Evolutionary conservation across 2,329 filamentous ascomycete genomes (phyloP).

Genomic region (Epichloe gansuensis): DNA sequence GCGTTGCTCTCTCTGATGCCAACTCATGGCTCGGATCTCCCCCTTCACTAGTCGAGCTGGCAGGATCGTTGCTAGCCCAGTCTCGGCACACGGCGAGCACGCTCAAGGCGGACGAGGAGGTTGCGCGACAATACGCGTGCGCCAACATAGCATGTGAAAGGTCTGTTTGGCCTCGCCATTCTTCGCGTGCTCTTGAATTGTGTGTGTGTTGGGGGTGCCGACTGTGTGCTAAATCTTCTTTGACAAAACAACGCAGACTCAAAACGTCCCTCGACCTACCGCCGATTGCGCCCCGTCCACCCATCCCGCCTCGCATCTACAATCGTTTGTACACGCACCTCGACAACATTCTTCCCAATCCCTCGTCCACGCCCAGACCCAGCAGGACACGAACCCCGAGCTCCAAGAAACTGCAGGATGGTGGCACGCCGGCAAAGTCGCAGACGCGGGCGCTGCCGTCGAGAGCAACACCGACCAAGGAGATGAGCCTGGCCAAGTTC

Average conservation of each 20-base stretch:
- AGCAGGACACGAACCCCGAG: constrained; percentile 21
- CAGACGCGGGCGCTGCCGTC: constrained; percentile 24
- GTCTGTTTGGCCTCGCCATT: constrained; percentile 25
- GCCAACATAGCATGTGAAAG: constrained; percentile 83
- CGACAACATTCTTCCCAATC: constrained; percentile 52
- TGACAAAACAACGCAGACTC: constrained; percentile 37
- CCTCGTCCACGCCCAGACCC: constrained; percentile 21
- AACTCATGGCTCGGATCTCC: constrained; percentile 58
- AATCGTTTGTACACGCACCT: constrained; percentile 74
- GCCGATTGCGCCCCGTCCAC: constrained; percentile 60
- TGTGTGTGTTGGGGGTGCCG: no score
- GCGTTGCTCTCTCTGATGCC: constrained; percentile 64
- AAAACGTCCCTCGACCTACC: constrained; percentile 69
- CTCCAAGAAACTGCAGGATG: constrained; percentile 18
- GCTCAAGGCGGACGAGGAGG: constrained; percentile 76
- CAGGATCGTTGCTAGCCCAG: constrained; percentile 64
- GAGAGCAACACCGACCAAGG: constrained; percentile 34
- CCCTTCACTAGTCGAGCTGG: constrained; percentile 55
- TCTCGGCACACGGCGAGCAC: constrained; percentile 66
- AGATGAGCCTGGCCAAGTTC: constrained; percentile 30
- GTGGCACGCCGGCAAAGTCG: constrained; percentile 15
- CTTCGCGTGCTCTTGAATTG: constrained; percentile 6
- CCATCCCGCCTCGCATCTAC: constrained; percentile 70
- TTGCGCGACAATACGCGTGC: constrained; percentile 74
- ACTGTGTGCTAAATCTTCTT: no score